A percentile compares a stretch with the other conserved stretches of the same genome.
Evolutionary conservation across 345 rosid species (phyloP).

Genomic region (Trapa bicornis): DNA sequence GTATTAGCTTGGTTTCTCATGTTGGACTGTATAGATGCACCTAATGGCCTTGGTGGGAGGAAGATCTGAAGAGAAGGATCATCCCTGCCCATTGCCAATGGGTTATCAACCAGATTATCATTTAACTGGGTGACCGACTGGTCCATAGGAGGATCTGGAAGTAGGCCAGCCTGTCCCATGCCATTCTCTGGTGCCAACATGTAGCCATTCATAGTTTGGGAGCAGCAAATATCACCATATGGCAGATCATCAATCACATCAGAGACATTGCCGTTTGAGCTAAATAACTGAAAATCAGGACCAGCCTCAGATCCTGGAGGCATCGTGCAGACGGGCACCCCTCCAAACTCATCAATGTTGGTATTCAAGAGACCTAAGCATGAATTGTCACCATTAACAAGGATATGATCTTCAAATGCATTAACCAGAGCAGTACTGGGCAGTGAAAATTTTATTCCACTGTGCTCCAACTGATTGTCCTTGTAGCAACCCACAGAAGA

Average conservation of each 20-base stretch:
- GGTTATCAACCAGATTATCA: constrained; percentile 76
- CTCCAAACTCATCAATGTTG: constrained; percentile 54
- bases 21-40: constrained; percentile 44
- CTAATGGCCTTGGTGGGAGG: constrained; percentile 75
- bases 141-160: constrained; percentile 39
- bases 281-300: constrained; percentile 71
- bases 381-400: constrained; percentile 38
- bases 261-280: constrained; percentile 39
- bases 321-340: constrained; percentile 53
- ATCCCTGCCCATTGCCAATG: constrained; percentile 60
- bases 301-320: constrained; percentile 52
- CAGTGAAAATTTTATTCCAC: constrained; percentile 46
- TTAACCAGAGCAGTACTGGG: constrained; percentile 41
- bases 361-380: constrained; percentile 50
- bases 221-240: constrained; percentile 37
- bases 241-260: constrained; percentile 52
- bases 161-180: constrained; percentile 29
- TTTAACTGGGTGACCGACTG: constrained; percentile 34
- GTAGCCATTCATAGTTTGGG: constrained; percentile 54
- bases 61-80: constrained; percentile 92
- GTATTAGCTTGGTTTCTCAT: constrained; percentile 50
- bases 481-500: constrained; percentile 37
- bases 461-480: constrained; percentile 34
- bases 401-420: constrained; percentile 51
- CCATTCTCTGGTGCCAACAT: constrained; percentile 42